Evolutionary conservation across 2,329 filamentous ascomycete genomes (phyloP).

Genomic region (Xenosphaeropsis pyriputrescens): DNA sequence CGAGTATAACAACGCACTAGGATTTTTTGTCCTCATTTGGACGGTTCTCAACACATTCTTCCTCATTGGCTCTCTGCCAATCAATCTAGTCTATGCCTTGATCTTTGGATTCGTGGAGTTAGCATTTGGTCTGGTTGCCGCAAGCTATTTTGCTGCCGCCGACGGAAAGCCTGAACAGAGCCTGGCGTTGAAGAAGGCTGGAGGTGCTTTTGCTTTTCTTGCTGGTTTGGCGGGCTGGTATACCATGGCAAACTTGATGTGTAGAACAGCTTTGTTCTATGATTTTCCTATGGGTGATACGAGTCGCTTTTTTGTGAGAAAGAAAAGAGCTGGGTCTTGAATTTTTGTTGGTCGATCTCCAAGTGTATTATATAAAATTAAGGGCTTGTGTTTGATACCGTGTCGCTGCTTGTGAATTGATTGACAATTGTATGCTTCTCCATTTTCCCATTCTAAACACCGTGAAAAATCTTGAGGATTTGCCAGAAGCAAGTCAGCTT

Average conservation of each 20-base stretch:
- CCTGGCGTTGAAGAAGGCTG: slow-evolving; percentile 24
- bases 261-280: slow-evolving; percentile 21
- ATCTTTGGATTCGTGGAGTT: slow-evolving; percentile 32
- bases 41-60: slow-evolving; percentile 30
- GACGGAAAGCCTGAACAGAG: slow-evolving; percentile 22
- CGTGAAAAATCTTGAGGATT: no score
- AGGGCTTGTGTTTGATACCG: no score
- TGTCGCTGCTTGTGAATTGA: no score
- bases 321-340: slow-evolving; percentile 5
- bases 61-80: slow-evolving; percentile 26
- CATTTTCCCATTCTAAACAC: no score
- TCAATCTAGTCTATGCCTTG: slow-evolving; percentile 29
- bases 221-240: slow-evolving; percentile 30
- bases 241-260: slow-evolving; percentile 25
- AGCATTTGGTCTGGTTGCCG: slow-evolving; percentile 25
- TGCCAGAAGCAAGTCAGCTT: no score
- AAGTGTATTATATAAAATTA: no score
- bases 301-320: slow-evolving; percentile 22
- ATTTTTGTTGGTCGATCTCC: no score
- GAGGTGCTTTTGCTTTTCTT: slow-evolving; percentile 29
- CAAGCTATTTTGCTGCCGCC: slow-evolving; percentile 28
- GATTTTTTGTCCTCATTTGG: slow-evolving; percentile 34
- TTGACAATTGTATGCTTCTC: no score
- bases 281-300: slow-evolving; percentile 26
- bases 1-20: slow-evolving; percentile 31